These are phyloP conservation scores for Cajanus cajan DNA, from an alignment of 306 rosid species.

Conservation along the genomic window DNA sequence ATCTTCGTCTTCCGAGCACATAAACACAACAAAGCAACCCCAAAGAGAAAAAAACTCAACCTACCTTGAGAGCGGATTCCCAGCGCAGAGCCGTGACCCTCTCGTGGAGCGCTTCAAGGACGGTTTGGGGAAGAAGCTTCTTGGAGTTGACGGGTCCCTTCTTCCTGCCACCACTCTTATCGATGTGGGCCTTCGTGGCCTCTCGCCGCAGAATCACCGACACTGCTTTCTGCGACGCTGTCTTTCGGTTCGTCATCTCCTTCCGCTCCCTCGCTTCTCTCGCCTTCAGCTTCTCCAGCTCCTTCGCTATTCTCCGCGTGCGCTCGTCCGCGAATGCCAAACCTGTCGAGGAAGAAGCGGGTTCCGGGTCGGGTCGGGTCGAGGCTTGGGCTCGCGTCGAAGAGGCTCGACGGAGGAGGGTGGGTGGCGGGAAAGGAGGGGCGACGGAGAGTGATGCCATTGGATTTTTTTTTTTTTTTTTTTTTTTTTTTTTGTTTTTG, in stretches of 20 bases:
- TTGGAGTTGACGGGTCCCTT: constrained; percentile 72
- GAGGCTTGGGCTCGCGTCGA: neutral
- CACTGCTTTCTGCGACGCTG: constrained; percentile 82
- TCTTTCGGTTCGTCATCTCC: constrained; percentile 66
- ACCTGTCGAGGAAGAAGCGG: neutral
- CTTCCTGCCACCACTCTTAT: constrained; percentile 61
- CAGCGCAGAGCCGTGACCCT: constrained; percentile 74
- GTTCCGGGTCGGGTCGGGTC: neutral
- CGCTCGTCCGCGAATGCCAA: constrained; percentile 30
- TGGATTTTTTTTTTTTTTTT: neutral
- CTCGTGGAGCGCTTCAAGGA: constrained; percentile 86
- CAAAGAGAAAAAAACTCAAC: too few species aligned
- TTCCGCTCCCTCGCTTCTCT: constrained; percentile 66
- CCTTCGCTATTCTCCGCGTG: constrained; percentile 33
- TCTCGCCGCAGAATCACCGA: constrained; percentile 81
- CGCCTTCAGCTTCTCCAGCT: constrained; percentile 45
- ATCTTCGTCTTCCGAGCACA: neutral
- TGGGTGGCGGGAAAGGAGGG: constrained; percentile 24
- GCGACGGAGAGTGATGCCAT: constrained; percentile 50
- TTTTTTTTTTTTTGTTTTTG: too few species aligned
- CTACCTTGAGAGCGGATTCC: constrained; percentile 96
- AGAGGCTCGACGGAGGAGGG: constrained; percentile 15
- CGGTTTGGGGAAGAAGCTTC: constrained; percentile 79
- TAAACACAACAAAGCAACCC: neutral
- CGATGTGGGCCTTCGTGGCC: constrained; percentile 80